Evolutionary conservation across 2,329 filamentous ascomycete genomes (phyloP).

Genomic region (Nannizzia gypsea): DNA sequence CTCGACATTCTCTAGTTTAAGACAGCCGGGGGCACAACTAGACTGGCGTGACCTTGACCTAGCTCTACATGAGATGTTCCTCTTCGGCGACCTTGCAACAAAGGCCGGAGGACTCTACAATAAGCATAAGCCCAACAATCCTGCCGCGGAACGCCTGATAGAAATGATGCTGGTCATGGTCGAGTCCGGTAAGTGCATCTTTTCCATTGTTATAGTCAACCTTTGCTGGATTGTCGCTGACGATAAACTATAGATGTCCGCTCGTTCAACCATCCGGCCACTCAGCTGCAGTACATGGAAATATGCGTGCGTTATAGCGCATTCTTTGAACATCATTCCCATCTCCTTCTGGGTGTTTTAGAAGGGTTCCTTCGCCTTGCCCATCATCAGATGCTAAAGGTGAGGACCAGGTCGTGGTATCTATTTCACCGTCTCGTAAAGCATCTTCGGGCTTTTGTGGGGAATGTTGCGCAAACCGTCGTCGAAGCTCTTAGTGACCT

Average conservation of each 20-base stretch:
- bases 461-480: constrained; percentile 79
- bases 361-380: constrained; percentile 86
- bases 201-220: not conserved
- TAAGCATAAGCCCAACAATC: constrained; percentile 69
- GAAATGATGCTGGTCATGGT: constrained; percentile 96
- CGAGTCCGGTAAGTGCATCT: constrained; percentile 58
- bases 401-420: constrained; percentile 91
- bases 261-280: constrained; percentile 76
- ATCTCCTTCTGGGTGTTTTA: constrained; percentile 72
- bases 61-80: constrained; percentile 85
- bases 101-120: constrained; percentile 74
- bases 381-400: constrained; percentile 75
- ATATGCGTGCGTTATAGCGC: constrained; percentile 88
- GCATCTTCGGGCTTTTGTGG: constrained; percentile 70
- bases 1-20: constrained; percentile 70
- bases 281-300: constrained; percentile 95
- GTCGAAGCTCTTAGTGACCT: constrained; percentile 84
- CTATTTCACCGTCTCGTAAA: constrained; percentile 88
- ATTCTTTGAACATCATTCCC: constrained; percentile 77
- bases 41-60: constrained; percentile 94
- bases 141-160: constrained; percentile 68
- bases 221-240: not conserved
- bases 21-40: constrained; percentile 59
- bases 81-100: constrained; percentile 90
- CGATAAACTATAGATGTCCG: constrained; percentile 52